A percentile compares a stretch with the other conserved stretches of the same genome.
phyloP scores from a whole-genome alignment of 768 basidiomycete genomes.

The Serendipita sp. region DNA sequence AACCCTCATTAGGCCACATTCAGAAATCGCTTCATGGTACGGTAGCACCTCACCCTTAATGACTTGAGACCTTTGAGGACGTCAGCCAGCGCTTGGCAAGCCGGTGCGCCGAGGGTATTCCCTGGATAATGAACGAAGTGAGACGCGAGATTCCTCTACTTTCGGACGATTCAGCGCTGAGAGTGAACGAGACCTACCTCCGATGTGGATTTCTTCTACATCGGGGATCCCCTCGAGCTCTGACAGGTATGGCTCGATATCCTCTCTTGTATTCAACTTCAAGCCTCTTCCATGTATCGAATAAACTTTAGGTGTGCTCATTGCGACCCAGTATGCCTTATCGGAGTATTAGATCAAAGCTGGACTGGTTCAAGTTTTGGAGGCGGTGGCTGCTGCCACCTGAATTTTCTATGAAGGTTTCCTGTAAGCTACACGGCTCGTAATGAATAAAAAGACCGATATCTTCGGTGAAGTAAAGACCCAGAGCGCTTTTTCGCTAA shows the following conservation, averaged over 20 bases:
- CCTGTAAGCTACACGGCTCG: too few species aligned
- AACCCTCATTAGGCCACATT: slow-evolving; percentile 6
- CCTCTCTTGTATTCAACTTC: slow-evolving; percentile 61
- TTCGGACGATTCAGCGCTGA: neutral
- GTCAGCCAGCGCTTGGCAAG: slow-evolving; percentile 68
- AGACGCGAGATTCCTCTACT: neutral
- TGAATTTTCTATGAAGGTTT: too few species aligned
- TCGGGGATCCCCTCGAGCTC: slow-evolving; percentile 27
- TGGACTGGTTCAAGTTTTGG: too few species aligned
- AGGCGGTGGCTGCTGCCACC: too few species aligned
- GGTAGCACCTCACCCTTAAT: slow-evolving; percentile 42
- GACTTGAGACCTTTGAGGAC: slow-evolving; percentile 51
- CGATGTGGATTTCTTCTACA: slow-evolving; percentile 81
- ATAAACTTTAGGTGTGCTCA: slow-evolving; percentile 1
- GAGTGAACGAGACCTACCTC: slow-evolving; percentile 30
- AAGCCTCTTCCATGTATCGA: slow-evolving; percentile 52
- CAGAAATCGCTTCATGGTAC: too few species aligned
- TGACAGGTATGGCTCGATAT: slow-evolving; percentile 58
- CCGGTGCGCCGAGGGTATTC: slow-evolving; percentile 87
- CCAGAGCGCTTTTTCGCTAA: too few species aligned
- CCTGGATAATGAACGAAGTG: neutral
- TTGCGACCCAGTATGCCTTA: neutral
- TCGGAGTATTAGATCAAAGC: too few species aligned
- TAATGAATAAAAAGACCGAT: too few species aligned
- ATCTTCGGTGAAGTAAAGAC: too few species aligned